phyloP scores from a whole-genome alignment of 345 rosid species.

The Psidium guajava region DNA sequence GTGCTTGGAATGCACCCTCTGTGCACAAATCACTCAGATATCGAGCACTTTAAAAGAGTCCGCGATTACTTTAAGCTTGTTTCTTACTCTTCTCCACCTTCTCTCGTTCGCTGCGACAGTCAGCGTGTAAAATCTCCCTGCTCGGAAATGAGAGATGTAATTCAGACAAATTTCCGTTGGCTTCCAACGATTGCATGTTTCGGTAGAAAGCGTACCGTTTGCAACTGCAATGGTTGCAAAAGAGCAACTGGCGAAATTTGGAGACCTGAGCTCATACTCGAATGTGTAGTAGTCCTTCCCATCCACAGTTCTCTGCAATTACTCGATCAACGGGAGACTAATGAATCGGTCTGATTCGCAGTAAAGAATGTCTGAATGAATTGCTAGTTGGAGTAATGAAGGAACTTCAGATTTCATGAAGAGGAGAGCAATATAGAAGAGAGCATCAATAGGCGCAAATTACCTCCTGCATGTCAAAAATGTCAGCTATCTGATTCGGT shows the following conservation, averaged over 20 bases:
- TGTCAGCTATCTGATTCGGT: conserved; percentile 56
- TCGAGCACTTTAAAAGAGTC: conserved; percentile 65
- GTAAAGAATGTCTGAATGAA: neutral
- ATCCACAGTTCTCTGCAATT: conserved; percentile 48
- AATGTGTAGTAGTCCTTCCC: conserved; percentile 74
- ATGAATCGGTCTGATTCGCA: neutral
- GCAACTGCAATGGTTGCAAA: conserved; percentile 72
- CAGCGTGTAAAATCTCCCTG: conserved; percentile 71
- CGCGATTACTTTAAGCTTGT: conserved; percentile 62
- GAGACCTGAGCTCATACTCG: conserved; percentile 64
- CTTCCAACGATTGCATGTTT: neutral
- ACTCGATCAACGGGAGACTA: neutral
- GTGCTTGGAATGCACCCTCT: neutral
- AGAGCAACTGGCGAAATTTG: conserved; percentile 49
- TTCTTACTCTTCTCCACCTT: conserved; percentile 52
- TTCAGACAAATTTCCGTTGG: neutral
- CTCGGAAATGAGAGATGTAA: neutral
- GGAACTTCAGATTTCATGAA: neutral
- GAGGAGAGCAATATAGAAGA: neutral
- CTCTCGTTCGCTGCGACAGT: conserved; percentile 67
- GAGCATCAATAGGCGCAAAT: neutral
- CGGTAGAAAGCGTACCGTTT: conserved; percentile 27
- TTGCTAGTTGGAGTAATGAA: neutral
- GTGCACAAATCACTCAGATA: conserved; percentile 13
- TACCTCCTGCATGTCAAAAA: conserved; percentile 68